These are phyloP conservation scores for Hypomyces perniciosus DNA, from an alignment of 2,329 filamentous ascomycete genomes.

Conservation along the genomic window DNA sequence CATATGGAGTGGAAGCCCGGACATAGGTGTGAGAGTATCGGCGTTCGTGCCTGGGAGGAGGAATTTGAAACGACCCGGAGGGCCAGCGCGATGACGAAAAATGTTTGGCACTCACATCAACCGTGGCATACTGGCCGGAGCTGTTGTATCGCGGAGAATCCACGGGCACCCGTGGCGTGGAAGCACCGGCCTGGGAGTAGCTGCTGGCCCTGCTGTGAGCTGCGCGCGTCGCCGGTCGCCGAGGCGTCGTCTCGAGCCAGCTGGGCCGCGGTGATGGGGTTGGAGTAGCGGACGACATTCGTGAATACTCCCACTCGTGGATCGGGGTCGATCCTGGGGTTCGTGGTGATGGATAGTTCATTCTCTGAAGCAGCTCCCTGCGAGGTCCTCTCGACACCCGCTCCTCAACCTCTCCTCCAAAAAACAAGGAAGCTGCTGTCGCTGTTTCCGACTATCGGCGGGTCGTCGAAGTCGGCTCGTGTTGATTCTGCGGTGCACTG, in stretches of 20 bases:
- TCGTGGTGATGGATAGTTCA: constrained; percentile 35
- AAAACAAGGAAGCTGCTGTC: background rate
- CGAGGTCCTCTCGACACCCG: constrained; percentile 28
- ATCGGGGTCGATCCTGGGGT: constrained; percentile 42
- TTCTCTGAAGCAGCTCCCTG: constrained; percentile 31
- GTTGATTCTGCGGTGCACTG: background rate
- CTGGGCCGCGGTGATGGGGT: constrained; percentile 51
- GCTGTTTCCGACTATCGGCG: constrained; percentile 3
- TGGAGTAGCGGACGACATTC: constrained; percentile 49
- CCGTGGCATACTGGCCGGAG: constrained; percentile 57
- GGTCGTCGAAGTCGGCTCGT: background rate
- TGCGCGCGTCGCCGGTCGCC: constrained; percentile 50
- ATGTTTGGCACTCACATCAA: constrained; percentile 58
- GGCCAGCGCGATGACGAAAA: constrained; percentile 41
- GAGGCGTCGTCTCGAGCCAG: constrained; percentile 45
- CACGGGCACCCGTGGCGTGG: constrained; percentile 41
- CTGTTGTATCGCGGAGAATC: constrained; percentile 58
- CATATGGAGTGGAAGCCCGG: constrained; percentile 52
- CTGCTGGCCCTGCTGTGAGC: constrained; percentile 32
- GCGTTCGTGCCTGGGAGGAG: constrained; percentile 42
- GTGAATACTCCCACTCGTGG: constrained; percentile 47
- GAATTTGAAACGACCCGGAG: constrained; percentile 27
- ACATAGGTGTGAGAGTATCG: constrained; percentile 53
- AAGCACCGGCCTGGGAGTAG: constrained; percentile 30
- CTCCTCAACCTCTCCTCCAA: constrained; percentile 22